Base-by-base conservation (phyloP, 2,329 filamentous ascomycete species). In the Polytolypa hystricis region DNA sequence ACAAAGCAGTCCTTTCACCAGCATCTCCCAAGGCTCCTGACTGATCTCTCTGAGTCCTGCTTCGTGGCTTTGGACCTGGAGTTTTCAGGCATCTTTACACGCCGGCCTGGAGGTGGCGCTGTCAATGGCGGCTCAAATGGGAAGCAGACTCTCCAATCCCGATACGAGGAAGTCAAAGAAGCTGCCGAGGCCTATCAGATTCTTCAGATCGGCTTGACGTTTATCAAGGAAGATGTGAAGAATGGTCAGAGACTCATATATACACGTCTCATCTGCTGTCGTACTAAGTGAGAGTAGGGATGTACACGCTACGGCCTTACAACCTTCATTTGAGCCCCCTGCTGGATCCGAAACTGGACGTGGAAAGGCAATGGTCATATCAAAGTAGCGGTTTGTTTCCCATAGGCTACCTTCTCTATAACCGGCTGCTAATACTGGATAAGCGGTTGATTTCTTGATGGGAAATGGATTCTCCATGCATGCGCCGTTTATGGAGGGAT, bases 51-150 rank as follows among this genome's bases (percentile, higher is more conserved):
- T 17, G 62, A 70, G 38, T 70, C 74, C 21, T 65, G 68, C 41
- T 81, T 80, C 47, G 70, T 82, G 9, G 64, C 76, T 3, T 64
- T 82, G 40, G 78, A 82, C 49, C 62, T 81, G 9, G 78, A 82
- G 54, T 69, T 81, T 30, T 80, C 77, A 10, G 78, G 78, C 2
- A 76, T 82, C 15, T 62, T 66, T 2, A 55, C 54, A 9, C 65
- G 65, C 16, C 57, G 60, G 30, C 47, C 49, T 10, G 51, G 49
- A 38, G 45, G 49, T 11, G 38, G 42, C 41, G 25, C 30, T 18
- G 28, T n/a, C 12, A 32, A 30, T 8, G 12, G 10, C 20, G 46
- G 52, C 9, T 55, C 60, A 19, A 48, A 51, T 25, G 61, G 62
- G 23, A 66, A 65, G 39, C 66, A 66, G 20, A 68, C 67, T 3